Conservation (phyloP, 2,329 filamentous ascomycete genomes). For the Colletotrichum sp. region DNA sequence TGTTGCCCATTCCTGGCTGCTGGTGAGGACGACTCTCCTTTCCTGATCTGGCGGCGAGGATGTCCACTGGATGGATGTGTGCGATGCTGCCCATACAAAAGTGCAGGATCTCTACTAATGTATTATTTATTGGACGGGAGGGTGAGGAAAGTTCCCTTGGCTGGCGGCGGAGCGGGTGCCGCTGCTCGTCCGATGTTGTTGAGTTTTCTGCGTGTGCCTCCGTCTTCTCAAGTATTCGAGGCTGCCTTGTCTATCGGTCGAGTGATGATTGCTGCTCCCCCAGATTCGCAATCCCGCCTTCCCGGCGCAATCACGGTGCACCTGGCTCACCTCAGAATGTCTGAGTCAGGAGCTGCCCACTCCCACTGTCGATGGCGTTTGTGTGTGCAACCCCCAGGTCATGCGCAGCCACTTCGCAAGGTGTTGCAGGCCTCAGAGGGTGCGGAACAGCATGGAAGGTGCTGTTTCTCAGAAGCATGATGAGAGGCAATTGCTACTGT, state of each 20-base stretch:
- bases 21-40: background rate
- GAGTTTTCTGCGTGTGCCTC: background rate
- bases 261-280: background rate
- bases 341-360: constrained; percentile 10
- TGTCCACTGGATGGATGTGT: background rate
- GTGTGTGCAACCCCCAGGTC: background rate
- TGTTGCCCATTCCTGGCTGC: background rate
- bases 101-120: background rate
- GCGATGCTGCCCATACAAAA: background rate
- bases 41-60: background rate
- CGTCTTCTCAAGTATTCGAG: background rate
- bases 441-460: constrained; percentile 10
- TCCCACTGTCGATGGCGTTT: background rate
- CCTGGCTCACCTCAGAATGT: background rate
- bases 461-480: background rate
- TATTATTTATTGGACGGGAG: background rate
- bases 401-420: background rate
- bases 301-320: background rate
- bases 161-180: background rate
- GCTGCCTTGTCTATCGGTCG: background rate
- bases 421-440: background rate
- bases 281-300: background rate
- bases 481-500: background rate
- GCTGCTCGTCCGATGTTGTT: background rate
- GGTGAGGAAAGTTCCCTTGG: background rate